Evolutionary conservation across 371 early-diverging fungal genomes (phyloP).

Genomic region (Hamiltosporidium tvaerminnensis): DNA sequence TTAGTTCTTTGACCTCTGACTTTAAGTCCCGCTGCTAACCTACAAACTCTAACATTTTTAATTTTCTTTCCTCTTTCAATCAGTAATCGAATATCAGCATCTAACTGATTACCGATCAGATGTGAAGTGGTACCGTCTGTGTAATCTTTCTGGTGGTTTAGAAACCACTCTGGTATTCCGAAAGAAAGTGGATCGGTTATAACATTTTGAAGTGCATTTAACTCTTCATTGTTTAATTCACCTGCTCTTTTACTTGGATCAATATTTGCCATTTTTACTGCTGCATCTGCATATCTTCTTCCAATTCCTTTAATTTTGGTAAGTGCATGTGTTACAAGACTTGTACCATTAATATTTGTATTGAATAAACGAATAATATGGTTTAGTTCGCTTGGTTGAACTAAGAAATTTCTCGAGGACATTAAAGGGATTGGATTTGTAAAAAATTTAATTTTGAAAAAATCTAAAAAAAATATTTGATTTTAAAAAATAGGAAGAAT

Average conservation of each 20-base stretch:
- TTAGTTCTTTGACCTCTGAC: conserved; percentile 78
- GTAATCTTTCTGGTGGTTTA: conserved; percentile 89
- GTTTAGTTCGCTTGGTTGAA: conserved; percentile 59
- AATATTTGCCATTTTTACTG: conserved; percentile 89
- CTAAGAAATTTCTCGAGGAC: no score
- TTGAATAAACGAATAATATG: conserved; percentile 96
- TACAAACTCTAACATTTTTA: conserved; percentile 42
- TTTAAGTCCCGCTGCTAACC: conserved; percentile 60
- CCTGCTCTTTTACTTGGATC: conserved; percentile 85
- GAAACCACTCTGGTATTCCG: conserved; percentile 91
- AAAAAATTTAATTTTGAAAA: no score
- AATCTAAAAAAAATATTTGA: background rate
- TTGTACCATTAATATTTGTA: conserved; percentile 94
- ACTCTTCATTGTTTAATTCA: conserved; percentile 75
- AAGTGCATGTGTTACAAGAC: conserved; percentile 79
- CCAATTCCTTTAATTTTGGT: conserved; percentile 93
- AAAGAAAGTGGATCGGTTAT: conserved; percentile 73
- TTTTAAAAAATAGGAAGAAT: background rate
- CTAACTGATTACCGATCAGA: conserved; percentile 75
- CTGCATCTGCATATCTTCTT: conserved; percentile 82
- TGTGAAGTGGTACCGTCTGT: conserved; percentile 76
- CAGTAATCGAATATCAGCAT: conserved; percentile 48
- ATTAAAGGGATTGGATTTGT: background rate
- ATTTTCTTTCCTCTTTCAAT: conserved; percentile 54
- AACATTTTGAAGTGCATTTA: conserved; percentile 68